Percentiles rank a stretch among this genome's conserved stretches.
Evolutionary conservation across 2,329 filamentous ascomycete genomes (phyloP).

Genomic region (Sclerotinia minor): DNA sequence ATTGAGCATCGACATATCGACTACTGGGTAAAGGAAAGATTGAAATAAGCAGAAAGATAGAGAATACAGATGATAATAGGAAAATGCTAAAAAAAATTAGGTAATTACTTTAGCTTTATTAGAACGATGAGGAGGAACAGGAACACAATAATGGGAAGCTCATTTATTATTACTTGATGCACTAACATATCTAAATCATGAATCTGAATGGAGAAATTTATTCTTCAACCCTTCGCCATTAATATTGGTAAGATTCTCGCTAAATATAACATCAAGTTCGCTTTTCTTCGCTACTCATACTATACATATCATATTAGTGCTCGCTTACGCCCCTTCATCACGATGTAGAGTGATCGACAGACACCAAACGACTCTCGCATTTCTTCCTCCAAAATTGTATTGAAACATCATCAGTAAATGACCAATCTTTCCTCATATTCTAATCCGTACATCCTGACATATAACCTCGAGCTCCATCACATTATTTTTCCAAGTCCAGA

Average conservation of each 20-base stretch:
- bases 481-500: no score
- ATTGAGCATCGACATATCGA: neutral
- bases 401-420: neutral
- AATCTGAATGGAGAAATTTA: no score
- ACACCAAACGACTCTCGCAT: neutral
- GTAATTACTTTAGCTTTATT: neutral
- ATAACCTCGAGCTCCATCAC: no score
- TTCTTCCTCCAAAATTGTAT: neutral
- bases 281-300: neutral
- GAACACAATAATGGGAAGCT: neutral
- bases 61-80: neutral
- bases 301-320: neutral
- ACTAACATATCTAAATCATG: no score
- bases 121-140: neutral
- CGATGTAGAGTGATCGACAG: neutral
- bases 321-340: slow-evolving; percentile 1
- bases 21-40: neutral
- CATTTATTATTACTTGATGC: neutral
- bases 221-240: no score
- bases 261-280: neutral
- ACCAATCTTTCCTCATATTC: no score
- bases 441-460: no score
- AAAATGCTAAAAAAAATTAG: neutral
- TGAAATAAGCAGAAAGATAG: neutral
- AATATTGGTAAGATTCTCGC: no score